A percentile compares a stretch with the other conserved stretches of the same genome.
Evolutionary conservation across 2,329 filamentous ascomycete genomes (phyloP).

Genomic region (Clonostachys chloroleuca): DNA sequence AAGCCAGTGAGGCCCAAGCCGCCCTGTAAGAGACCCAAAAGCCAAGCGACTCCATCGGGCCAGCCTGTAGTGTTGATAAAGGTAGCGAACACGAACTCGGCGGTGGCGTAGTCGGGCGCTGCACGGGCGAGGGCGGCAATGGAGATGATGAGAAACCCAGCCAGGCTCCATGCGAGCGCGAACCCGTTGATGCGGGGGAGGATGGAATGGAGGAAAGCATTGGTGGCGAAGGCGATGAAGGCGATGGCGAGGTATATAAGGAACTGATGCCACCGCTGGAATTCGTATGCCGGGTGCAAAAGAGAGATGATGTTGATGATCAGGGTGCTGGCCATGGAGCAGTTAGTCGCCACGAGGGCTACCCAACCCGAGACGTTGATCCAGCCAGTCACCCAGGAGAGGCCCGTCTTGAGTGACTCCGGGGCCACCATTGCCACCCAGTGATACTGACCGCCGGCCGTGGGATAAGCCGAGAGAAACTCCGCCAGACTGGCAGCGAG

Average conservation of each 20-base stretch:
- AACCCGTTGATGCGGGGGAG: constrained; percentile 64
- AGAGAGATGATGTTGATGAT: constrained; percentile 62
- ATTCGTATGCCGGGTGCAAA: constrained; percentile 50
- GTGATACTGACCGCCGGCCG: constrained; percentile 44
- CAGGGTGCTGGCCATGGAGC: constrained; percentile 62
- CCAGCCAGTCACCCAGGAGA: constrained; percentile 40
- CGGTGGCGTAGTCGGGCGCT: constrained; percentile 36
- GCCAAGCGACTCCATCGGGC: constrained; percentile 41
- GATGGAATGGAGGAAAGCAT: constrained; percentile 51
- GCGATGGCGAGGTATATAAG: constrained; percentile 66
- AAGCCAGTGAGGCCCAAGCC: constrained; percentile 38
- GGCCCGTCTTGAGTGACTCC: constrained; percentile 23
- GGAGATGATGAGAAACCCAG: constrained; percentile 65
- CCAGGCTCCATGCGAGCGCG: constrained; percentile 67
- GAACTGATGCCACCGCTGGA: constrained; percentile 67
- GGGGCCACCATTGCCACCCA: constrained; percentile 44
- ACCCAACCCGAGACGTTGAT: constrained; percentile 48
- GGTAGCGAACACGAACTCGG: constrained; percentile 43
- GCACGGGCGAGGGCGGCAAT: constrained; percentile 57
- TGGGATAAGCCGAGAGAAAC: constrained; percentile 42
- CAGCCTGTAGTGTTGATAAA: constrained; percentile 50
- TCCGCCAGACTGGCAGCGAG: constrained; percentile 47
- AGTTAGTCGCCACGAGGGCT: constrained; percentile 44
- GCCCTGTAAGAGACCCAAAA: constrained; percentile 45
- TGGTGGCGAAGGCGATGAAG: constrained; percentile 56